Evolutionary conservation across 768 basidiomycete species (phyloP), one percentile per base, ranked within the genome.

Genomic region (Butyriboletus loyo): DNA sequence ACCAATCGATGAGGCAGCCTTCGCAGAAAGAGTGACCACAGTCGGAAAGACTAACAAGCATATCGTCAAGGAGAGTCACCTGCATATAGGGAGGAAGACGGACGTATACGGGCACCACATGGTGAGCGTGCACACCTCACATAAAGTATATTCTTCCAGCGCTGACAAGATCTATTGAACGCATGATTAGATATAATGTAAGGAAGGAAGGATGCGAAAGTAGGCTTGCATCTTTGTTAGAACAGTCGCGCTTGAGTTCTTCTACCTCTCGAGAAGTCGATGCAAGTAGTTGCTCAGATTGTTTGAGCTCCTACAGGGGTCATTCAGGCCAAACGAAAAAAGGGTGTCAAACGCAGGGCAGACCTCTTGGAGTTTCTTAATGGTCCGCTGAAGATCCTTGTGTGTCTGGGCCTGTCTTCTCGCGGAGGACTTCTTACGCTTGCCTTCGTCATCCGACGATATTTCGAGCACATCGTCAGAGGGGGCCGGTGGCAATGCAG

Each of bases 21-120:
- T 78, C 70, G 62, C 87, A 90, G 62, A 84, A 88, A 0, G 81
- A 79, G 66, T 90, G 87, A 3, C 87, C 87, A 49, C 87, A 90
- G 36, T 75, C 76, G 7, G 79, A 67, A 21, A 89, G 73, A 6
- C 87, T 89, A 58, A 58, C 9, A 32, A 14, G 25, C 21, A 50
- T 31, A 31, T 25, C 28, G 36, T 64, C 35, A 58, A 31, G 19
- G 11, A 9, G 6, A 50, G 31, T 47, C 25, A 24, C 34, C 17
- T 9, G 30, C 48, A 37, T 49, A 57, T 48, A 46, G 1, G 24
- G 51, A 13, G 40, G 30, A 36, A 39, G 19, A 72, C 85, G 37
- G 58, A 88, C 87, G 77, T 74, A 58, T 80, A 85, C 1, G 87
- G 87, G 8, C 72, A 71, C 83, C 84, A 86, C 80, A 89, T 81